Conservation (phyloP, 768 basidiomycete species). For the Pisolithus marmoratus region DNA sequence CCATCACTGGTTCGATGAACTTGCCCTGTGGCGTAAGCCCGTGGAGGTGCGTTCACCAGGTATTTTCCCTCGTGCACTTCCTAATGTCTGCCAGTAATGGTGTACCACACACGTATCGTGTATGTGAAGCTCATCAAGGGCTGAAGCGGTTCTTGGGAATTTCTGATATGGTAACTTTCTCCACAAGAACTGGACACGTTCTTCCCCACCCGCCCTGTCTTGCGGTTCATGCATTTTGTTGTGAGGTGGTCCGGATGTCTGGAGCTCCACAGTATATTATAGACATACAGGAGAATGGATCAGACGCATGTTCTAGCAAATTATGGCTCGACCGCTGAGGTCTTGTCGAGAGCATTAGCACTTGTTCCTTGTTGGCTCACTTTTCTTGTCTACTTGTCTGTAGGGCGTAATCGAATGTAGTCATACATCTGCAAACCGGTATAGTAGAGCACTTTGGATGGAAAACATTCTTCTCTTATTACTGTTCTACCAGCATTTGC, state of each 20-base stretch:
- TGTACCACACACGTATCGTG: neutral
- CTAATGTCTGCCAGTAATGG: neutral
- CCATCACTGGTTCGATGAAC: neutral
- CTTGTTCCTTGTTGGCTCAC: neutral
- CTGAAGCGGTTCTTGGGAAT: neutral
- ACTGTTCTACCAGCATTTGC: too few relatives aligned
- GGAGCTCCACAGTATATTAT: conserved; percentile 8
- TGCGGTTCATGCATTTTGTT: conserved; percentile 10
- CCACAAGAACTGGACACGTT: conserved; percentile 11
- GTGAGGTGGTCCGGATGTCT: conserved; percentile 9
- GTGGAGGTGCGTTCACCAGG: neutral
- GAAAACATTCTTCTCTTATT: too few relatives aligned
- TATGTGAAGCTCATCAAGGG: neutral
- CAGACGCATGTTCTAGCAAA: neutral
- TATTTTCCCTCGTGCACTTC: neutral
- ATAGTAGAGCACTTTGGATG: too few relatives aligned
- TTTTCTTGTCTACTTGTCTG: too few relatives aligned
- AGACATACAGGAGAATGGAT: neutral
- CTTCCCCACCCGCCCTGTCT: conserved; percentile 24
- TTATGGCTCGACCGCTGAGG: conserved; percentile 5
- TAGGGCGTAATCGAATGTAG: too few relatives aligned
- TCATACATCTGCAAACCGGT: too few relatives aligned
- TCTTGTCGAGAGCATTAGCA: neutral
- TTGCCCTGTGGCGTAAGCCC: neutral
- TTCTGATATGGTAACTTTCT: too few relatives aligned